These are phyloP conservation scores for Dalechampia spathulata DNA, from an alignment of 441 rosid species.

Conservation along the genomic window DNA sequence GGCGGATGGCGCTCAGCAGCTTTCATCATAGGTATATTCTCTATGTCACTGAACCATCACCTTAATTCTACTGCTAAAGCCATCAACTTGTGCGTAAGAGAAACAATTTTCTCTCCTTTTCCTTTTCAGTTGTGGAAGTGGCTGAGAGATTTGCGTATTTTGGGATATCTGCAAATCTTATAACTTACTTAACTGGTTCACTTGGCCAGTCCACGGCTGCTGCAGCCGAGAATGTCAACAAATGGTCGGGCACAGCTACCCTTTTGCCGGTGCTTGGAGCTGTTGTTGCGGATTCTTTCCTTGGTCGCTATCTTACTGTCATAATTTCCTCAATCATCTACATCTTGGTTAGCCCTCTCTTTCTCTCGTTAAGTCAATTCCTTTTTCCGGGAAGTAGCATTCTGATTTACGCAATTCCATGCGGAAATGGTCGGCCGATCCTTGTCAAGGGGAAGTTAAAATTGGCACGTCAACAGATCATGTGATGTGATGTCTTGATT, in stretches of 20 bases:
- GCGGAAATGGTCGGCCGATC: too few species aligned
- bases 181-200: slow-evolving; percentile 52
- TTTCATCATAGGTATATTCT: slow-evolving; percentile 52
- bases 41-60: too few species aligned
- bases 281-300: slow-evolving; percentile 50
- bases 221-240: slow-evolving; percentile 57
- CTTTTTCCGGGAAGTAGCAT: too few species aligned
- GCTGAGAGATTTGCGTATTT: slow-evolving; percentile 63
- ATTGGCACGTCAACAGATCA: too few species aligned
- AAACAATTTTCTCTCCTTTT: too few species aligned
- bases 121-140: slow-evolving; percentile 44
- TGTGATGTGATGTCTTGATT: too few species aligned
- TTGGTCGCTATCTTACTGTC: slow-evolving; percentile 61
- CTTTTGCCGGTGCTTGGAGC: slow-evolving; percentile 54
- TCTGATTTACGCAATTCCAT: too few species aligned
- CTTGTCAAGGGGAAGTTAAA: too few species aligned
- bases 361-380: too few species aligned
- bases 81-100: too few species aligned
- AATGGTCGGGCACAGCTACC: slow-evolving; percentile 49
- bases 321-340: slow-evolving; percentile 49
- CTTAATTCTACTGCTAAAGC: too few species aligned
- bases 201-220: slow-evolving; percentile 50
- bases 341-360: slow-evolving; percentile 25
- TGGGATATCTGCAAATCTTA: slow-evolving; percentile 52
- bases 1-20: slow-evolving; percentile 65